Conservation (phyloP, 2,329 filamentous ascomycete genomes). For the Ophiostoma himal-ulmi region DNA sequence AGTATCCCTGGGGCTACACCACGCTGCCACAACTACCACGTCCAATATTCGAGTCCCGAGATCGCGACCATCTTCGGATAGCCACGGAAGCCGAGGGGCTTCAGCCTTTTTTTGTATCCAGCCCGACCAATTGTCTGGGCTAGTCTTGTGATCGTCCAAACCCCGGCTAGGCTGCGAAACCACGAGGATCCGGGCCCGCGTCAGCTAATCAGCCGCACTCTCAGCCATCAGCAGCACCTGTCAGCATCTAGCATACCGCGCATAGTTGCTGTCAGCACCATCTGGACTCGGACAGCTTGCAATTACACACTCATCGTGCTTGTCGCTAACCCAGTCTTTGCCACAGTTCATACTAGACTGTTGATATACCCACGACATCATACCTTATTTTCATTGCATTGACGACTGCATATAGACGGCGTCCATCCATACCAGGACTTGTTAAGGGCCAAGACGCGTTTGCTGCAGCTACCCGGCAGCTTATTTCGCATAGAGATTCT, state of each 20-base stretch:
- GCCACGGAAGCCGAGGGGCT: not conserved
- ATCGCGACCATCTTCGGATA: not conserved
- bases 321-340: not conserved
- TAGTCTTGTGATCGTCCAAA: not conserved
- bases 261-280: not conserved
- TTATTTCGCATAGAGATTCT: not conserved
- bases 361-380: slow-evolving; percentile 21
- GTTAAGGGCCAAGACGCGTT: not conserved
- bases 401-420: slow-evolving; percentile 19
- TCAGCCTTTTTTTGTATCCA: not conserved
- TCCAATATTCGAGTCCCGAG: no score
- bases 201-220: not conserved
- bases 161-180: not conserved
- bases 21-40: not conserved
- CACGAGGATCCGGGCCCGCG: not conserved
- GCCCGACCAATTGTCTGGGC: not conserved
- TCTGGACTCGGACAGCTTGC: not conserved
- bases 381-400: slow-evolving; percentile 15
- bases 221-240: not conserved
- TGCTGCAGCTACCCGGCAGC: slow-evolving; percentile 4
- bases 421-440: slow-evolving; percentile 5
- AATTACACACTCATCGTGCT: no score
- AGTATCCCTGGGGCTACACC: not conserved
- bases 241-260: not conserved
- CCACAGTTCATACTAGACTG: slow-evolving; percentile 20